Evolutionary conservation across 306 rosid species (phyloP), one percentile per base, ranked within the genome.

Genomic region (Datisca glomerata): DNA sequence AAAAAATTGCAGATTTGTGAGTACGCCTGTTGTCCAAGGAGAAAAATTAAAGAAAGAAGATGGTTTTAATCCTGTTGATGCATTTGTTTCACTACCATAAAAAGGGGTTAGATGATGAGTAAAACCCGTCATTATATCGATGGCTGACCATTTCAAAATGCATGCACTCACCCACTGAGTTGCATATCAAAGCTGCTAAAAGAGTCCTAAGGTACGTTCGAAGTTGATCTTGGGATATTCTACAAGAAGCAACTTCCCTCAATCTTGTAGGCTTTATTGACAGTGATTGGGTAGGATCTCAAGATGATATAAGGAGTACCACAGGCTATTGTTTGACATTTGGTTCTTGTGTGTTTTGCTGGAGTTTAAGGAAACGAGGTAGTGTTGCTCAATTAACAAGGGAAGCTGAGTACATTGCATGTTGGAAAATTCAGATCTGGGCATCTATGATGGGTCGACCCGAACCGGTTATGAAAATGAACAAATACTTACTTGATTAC

Each of bases 291-390:
- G 37, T 21, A 1, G 12, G 37, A 25, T 33, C 23, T 45, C 16
- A 2, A 45, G 37, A 45, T 45, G 37, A 27, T 25, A 10, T 12
- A 11, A 27, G 12, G 14, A 46, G 51, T 22, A 47, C 52, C 4
- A 11, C 11, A 2, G 3, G 24, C 2, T 16, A 14, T 4, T 47
- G 15, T 47, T 47, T n/a, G 9, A 47, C 27, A 14, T 8, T 29
- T 1, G 37, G 52, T 11, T 15, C 25, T 0, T 8, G 24, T 12
- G 38, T 37, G 6, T 14, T 47, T 17, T 47, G 23, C 9, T 47
- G 40, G 52, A 24, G 14, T 4, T 47, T 16, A 14, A 47, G 4
- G 23, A 47, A 47, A 21, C 23, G 27, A 15, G 1, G 37, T 15
- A 29, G 24, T 4, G 15, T 28, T 7, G 27, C 24, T 11, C 27